A percentile compares a stretch with the other conserved stretches of the same genome.
phyloP scores from a whole-genome alignment of 306 rosid species.

The Macrotyloma uniflorum region DNA sequence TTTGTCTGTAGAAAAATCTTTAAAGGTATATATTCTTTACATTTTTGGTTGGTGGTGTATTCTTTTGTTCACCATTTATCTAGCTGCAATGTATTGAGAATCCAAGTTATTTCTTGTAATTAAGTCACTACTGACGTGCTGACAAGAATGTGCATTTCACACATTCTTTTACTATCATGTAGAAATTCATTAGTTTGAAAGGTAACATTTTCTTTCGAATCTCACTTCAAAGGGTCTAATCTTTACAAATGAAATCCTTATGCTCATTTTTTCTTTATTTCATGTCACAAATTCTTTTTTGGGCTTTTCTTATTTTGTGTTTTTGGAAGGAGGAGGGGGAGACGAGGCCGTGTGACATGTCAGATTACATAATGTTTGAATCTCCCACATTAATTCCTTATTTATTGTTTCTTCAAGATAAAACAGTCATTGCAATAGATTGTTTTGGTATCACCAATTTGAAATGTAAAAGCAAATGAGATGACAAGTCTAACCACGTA shows the following conservation, averaged over 20 bases:
- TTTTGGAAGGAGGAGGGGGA: background rate
- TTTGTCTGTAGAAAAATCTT: conserved; percentile 50
- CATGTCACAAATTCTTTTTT: background rate
- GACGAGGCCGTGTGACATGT: background rate
- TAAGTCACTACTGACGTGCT: conserved; percentile 46
- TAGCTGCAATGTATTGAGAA: conserved; percentile 43
- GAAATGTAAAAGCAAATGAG: background rate
- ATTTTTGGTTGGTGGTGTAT: conserved; percentile 58
- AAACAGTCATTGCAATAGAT: background rate
- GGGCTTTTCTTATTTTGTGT: background rate
- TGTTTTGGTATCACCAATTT: background rate
- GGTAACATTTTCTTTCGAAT: conserved; percentile 32
- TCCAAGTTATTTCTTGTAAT: conserved; percentile 57
- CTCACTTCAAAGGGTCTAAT: background rate
- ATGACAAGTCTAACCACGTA: background rate
- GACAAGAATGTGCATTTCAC: conserved; percentile 42
- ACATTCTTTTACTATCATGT: conserved; percentile 31
- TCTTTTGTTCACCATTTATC: conserved; percentile 44
- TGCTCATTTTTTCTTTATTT: background rate
- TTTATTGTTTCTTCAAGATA: background rate
- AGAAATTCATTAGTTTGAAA: conserved; percentile 32
- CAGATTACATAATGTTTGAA: background rate
- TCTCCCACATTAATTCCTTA: background rate
- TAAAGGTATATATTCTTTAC: conserved; percentile 57
- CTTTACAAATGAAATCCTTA: conserved; percentile 23